Conservation (phyloP, 768 basidiomycete genomes). For the Lactarius indigo region DNA sequence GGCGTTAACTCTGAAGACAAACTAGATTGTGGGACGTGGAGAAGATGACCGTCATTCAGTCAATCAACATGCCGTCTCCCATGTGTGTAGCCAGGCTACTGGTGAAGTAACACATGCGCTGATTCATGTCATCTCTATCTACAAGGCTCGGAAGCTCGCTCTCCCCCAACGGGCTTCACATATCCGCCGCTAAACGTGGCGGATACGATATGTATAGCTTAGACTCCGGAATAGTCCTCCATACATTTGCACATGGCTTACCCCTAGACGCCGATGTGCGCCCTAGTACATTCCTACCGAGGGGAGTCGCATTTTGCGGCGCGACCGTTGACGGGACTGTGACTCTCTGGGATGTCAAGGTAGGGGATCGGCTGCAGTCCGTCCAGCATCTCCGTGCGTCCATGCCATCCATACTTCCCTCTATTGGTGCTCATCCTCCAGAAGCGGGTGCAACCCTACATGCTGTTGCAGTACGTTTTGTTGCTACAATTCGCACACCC, state of each 20-base stretch:
- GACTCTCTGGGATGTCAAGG: not conserved
- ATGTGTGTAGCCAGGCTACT: not conserved
- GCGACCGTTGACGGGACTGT: not conserved
- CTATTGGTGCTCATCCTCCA: not conserved
- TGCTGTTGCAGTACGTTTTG: not conserved
- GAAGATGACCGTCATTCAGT: not conserved
- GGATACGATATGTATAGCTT: not conserved
- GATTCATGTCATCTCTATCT: too few species aligned
- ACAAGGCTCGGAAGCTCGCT: not conserved
- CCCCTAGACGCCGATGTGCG: not conserved
- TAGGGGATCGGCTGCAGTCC: not conserved
- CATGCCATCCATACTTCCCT: not conserved
- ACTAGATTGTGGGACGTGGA: not conserved
- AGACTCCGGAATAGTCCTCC: not conserved
- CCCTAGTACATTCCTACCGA: not conserved
- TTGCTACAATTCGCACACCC: too few species aligned
- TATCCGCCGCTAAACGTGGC: not conserved
- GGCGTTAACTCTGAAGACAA: not conserved
- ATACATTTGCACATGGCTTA: not conserved
- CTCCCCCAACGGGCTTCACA: not conserved
- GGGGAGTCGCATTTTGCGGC: not conserved
- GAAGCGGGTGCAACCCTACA: not conserved
- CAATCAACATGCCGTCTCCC: not conserved
- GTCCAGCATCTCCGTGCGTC: not conserved
- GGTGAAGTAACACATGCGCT: too few species aligned